Evolutionary conservation across 192 early-diverging fungal genomes (phyloP), one percentile per base, ranked within the genome.

Genomic region (Backusella australiensis): DNA sequence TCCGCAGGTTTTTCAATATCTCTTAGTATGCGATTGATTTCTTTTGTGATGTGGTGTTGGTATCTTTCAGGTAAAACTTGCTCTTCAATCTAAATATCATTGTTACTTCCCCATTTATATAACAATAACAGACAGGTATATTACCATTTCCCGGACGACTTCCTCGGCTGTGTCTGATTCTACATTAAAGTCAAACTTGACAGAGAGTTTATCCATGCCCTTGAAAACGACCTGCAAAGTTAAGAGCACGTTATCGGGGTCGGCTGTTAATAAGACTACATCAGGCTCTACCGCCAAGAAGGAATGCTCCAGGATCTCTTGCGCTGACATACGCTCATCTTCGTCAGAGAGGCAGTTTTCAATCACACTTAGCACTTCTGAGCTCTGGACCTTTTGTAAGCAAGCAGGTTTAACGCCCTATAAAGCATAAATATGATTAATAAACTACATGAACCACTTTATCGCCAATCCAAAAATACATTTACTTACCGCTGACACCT

Each of bases 101-200:
- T 17, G 4, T 44, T 44, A 44, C 15, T 44, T 44, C 21, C 32
- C 32, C 34, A 35, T 17, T 7, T 53, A n/a, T 29, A 6, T 21
- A 68, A 17, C 0, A 38, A 35, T 21, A 38, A 69, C 7, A 29
- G 5, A 29, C 6, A 4, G 14, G 23, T 34, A 46, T 75, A 68
- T 87, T 87, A 89, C 84, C 89, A 90, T 90, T 75, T 90, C 89
- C 15, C 84, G 79, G 12, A 95, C 92, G 6, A 95, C 94, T 56
- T 92, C 88, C 29, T 90, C 88, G 11, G 91, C 88, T 0, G 93
- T 95, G 70, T 95, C 94, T 3, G 89, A 84, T 59, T 82, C 84
- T 71, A 74, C 91, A 75, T 94, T 94, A 76, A 95, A 95, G 67
- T 94, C 92, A 78, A 95, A 95, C 75, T 94, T 94, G 15, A 95